These are phyloP conservation scores for Lichtheimia ramosa DNA, from an alignment of 371 early-diverging fungal species.

Conservation along the genomic window DNA sequence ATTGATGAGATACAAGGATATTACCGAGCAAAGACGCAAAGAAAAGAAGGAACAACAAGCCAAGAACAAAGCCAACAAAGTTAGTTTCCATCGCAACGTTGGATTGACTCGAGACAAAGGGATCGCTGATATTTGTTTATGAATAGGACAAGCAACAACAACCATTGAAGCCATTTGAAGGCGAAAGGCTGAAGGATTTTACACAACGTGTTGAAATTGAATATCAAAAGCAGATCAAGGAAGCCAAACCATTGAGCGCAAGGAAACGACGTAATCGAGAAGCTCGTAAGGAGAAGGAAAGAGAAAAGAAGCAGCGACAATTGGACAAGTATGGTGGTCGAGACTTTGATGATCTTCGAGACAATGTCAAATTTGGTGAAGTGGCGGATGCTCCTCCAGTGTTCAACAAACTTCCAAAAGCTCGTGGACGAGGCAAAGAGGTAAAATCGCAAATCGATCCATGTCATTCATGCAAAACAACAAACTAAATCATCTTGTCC, in stretches of 20 bases:
- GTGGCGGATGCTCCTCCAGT: constrained; percentile 58
- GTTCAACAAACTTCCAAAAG: constrained; percentile 50
- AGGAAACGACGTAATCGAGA: constrained; percentile 43
- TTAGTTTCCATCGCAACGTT: not conserved
- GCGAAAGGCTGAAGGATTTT: constrained; percentile 45
- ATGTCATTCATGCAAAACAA: not conserved
- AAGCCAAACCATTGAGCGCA: constrained; percentile 30
- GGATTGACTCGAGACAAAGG: too few species aligned
- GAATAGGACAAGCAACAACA: not conserved
- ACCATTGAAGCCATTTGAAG: constrained; percentile 33
- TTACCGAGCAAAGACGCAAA: constrained; percentile 29
- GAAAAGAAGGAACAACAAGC: constrained; percentile 32
- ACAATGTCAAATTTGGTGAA: constrained; percentile 59
- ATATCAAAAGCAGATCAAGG: constrained; percentile 28
- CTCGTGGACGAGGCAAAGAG: constrained; percentile 41
- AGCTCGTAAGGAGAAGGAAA: constrained; percentile 41
- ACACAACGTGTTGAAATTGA: constrained; percentile 39
- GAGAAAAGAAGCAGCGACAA: constrained; percentile 35
- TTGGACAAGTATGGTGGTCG: constrained; percentile 36
- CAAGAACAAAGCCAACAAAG: constrained; percentile 10
- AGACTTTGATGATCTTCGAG: constrained; percentile 56
- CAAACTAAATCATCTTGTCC: not conserved
- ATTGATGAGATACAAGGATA: constrained; percentile 37
- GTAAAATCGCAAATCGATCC: constrained; percentile 13
- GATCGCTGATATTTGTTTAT: too few species aligned